Percentiles rank a stretch among this genome's conserved stretches.
phyloP scores from a whole-genome alignment of 805 yeast genomes.

The Yamadazyma phyllophila region DNA sequence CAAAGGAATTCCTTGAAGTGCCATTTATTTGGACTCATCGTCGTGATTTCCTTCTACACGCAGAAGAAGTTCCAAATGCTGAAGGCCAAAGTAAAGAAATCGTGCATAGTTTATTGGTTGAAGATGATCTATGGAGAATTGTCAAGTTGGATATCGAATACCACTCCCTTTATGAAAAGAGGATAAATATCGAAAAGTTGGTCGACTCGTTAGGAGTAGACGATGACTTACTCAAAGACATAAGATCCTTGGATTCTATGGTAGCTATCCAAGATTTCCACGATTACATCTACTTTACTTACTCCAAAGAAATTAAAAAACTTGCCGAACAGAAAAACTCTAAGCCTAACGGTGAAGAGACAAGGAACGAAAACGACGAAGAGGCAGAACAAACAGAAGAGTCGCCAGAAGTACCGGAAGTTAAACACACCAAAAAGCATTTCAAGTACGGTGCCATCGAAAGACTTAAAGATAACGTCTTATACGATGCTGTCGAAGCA shows the following conservation, averaged over 20 bases:
- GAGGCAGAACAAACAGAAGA: constrained; percentile 31
- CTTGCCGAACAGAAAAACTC: constrained; percentile 19
- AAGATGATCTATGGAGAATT: constrained; percentile 91
- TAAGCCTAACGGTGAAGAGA: not conserved
- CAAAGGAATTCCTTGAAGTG: constrained; percentile 80
- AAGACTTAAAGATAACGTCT: constrained; percentile 59
- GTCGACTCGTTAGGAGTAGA: constrained; percentile 51
- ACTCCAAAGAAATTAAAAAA: constrained; percentile 58
- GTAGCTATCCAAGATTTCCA: constrained; percentile 84
- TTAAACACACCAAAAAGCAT: constrained; percentile 44
- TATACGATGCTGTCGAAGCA: constrained; percentile 64
- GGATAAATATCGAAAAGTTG: constrained; percentile 57
- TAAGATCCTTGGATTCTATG: constrained; percentile 56
- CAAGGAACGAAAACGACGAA: constrained; percentile 16
- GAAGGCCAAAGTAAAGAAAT: constrained; percentile 33
- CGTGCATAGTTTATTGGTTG: constrained; percentile 57
- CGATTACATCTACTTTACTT: constrained; percentile 76
- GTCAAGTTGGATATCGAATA: constrained; percentile 83
- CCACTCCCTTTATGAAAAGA: constrained; percentile 78
- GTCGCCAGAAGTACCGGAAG: constrained; percentile 1
- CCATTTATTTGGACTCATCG: constrained; percentile 96
- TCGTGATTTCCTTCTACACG: constrained; percentile 75
- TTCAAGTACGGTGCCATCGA: constrained; percentile 63
- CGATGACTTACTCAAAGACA: constrained; percentile 57
- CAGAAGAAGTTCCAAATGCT: constrained; percentile 44